Percentiles rank a stretch among this genome's conserved stretches.
Conservation (phyloP, 116 monocot species). For the Dioscorea cayenensis region DNA sequence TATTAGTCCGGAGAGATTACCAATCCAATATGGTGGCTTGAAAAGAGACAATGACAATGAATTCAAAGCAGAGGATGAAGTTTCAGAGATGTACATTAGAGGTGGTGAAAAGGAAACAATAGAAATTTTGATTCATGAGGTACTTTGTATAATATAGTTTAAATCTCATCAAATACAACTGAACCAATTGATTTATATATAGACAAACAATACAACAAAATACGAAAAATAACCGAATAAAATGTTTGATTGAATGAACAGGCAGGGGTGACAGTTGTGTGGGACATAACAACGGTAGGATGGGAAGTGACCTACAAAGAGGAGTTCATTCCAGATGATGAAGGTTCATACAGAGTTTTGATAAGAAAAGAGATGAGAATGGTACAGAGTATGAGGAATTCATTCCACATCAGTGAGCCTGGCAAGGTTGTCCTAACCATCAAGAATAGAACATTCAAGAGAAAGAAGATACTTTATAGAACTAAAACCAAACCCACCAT, state of each 20-base stretch:
- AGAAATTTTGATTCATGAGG: constrained; percentile 34
- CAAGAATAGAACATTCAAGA: constrained; percentile 38
- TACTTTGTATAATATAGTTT: background rate
- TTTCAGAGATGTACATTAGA: constrained; percentile 24
- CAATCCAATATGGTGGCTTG: constrained; percentile 62
- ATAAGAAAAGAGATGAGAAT: constrained; percentile 53
- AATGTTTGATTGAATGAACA: constrained; percentile 3
- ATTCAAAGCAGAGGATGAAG: constrained; percentile 29
- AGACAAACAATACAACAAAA: too few species aligned
- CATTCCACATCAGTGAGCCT: constrained; percentile 63
- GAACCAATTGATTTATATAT: too few species aligned
- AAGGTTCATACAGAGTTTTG: constrained; percentile 57
- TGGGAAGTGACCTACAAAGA: constrained; percentile 67
- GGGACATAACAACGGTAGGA: constrained; percentile 64
- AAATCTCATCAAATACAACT: too few species aligned
- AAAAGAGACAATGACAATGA: constrained; percentile 45
- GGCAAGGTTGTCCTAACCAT: constrained; percentile 57
- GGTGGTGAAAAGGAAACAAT: constrained; percentile 20
- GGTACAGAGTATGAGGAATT: constrained; percentile 42
- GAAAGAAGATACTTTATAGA: constrained; percentile 51
- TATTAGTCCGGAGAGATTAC: constrained; percentile 56
- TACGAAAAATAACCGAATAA: too few species aligned
- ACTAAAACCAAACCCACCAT: constrained; percentile 53
- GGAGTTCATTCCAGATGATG: constrained; percentile 73
- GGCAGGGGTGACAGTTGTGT: constrained; percentile 56